Conservation (phyloP, 1,139 yeast species). For the Zygoascus sp. region DNA sequence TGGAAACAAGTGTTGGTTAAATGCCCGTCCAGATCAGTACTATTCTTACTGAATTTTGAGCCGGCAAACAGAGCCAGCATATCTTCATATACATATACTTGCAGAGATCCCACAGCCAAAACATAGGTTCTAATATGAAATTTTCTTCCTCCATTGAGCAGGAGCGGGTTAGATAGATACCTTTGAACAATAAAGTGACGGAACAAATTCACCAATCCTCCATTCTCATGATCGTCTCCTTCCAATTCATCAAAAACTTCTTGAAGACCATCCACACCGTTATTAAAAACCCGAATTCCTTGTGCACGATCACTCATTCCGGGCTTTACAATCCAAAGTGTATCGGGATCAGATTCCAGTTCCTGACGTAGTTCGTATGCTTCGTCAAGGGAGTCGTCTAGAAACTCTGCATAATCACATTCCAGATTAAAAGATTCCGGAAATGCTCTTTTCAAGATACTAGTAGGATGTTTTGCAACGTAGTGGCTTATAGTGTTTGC, state of each 20-base stretch:
- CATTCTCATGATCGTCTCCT: slow-evolving; percentile 50
- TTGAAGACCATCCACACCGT: slow-evolving; percentile 69
- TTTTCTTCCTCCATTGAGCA: slow-evolving; percentile 58
- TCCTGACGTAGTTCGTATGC: slow-evolving; percentile 82
- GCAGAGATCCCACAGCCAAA: slow-evolving; percentile 66
- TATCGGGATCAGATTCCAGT: slow-evolving; percentile 51
- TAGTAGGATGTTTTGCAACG: slow-evolving; percentile 66
- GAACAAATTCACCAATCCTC: slow-evolving; percentile 76
- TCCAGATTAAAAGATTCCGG: slow-evolving; percentile 79
- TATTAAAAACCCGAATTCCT: slow-evolving; percentile 78
- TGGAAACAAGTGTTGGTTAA: slow-evolving; percentile 92
- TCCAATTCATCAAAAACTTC: slow-evolving; percentile 80
- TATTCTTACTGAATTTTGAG: slow-evolving; percentile 31
- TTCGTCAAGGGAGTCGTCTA: slow-evolving; percentile 91
- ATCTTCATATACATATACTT: slow-evolving; percentile 72
- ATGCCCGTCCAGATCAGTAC: slow-evolving; percentile 57
- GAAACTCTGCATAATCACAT: slow-evolving; percentile 92
- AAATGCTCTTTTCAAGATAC: slow-evolving; percentile 54
- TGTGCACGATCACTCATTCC: slow-evolving; percentile 97
- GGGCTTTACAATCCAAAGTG: slow-evolving; percentile 86
- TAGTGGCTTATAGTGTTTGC: slow-evolving; percentile 74
- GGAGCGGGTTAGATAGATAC: slow-evolving; percentile 62
- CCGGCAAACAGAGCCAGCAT: slow-evolving; percentile 77
- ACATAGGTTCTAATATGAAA: slow-evolving; percentile 88
- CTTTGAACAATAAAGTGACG: slow-evolving; percentile 89